Conservation (phyloP, 2,329 filamentous ascomycete genomes). For the Trichophyton rubrum region DNA sequence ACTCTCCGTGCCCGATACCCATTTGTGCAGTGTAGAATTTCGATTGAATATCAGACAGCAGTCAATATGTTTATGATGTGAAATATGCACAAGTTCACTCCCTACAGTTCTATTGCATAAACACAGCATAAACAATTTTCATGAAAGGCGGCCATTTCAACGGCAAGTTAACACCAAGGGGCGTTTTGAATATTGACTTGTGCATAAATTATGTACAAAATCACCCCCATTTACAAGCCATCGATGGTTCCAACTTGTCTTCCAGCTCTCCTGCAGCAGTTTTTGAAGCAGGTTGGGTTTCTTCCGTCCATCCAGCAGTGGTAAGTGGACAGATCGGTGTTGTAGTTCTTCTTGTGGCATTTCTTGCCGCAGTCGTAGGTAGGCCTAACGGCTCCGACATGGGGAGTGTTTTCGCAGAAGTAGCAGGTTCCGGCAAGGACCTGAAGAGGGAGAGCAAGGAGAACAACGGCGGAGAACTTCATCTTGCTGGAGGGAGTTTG, state of each 20-base stretch:
- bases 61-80: no score
- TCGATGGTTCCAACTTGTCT: not conserved
- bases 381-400: conserved; percentile 3
- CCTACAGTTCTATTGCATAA: not conserved
- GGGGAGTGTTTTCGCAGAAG: conserved; percentile 5
- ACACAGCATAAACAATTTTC: not conserved
- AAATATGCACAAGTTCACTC: no score
- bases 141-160: no score
- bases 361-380: conserved; percentile 9
- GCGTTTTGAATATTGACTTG: not conserved
- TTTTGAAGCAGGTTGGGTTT: conserved; percentile 9
- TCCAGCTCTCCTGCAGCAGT: conserved; percentile 5
- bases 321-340: conserved; percentile 5
- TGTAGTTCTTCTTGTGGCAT: conserved; percentile 8
- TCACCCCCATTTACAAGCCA: not conserved
- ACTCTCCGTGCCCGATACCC: not conserved
- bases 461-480: conserved; percentile 6
- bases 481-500: not conserved
- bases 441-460: conserved; percentile 5
- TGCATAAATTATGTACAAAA: not conserved
- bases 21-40: not conserved
- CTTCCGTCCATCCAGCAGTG: conserved; percentile 9
- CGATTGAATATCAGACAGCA: no score
- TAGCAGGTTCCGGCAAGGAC: conserved; percentile 4
- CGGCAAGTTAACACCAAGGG: not conserved